A percentile compares a stretch with the other conserved stretches of the same genome.
Conservation (phyloP, 192 early-diverging fungal species). For the Phlyctochytrium planicorne region DNA sequence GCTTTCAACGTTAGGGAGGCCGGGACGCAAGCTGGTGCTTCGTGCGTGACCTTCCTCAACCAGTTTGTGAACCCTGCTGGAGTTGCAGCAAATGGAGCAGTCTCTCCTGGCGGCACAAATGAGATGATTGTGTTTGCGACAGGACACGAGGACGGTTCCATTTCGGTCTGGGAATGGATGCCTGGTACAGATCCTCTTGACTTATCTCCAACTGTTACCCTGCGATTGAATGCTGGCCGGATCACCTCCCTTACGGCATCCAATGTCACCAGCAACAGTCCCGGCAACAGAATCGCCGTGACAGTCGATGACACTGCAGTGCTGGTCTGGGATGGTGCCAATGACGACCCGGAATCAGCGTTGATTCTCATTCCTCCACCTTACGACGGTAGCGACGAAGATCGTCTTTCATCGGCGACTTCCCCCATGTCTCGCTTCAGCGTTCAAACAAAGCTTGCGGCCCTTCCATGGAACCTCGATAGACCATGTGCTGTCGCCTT, state of each 20-base stretch:
- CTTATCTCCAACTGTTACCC: conserved; percentile 15
- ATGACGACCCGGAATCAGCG: not conserved
- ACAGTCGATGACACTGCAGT: conserved; percentile 25
- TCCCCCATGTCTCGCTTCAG: not conserved
- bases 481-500: conserved; percentile 20
- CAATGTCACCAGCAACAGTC: conserved; percentile 10
- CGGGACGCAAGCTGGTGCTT: conserved; percentile 8
- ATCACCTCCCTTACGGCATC: conserved; percentile 23
- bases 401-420: not conserved
- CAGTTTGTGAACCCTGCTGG: conserved; percentile 1
- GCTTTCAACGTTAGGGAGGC: conserved; percentile 24
- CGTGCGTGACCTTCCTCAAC: conserved; percentile 21
- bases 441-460: not conserved
- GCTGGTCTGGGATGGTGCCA: conserved; percentile 26
- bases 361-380: conserved; percentile 18
- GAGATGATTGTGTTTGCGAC: conserved; percentile 28
- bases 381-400: not conserved
- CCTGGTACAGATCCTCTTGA: not conserved
- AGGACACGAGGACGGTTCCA: conserved; percentile 27
- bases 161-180: conserved; percentile 27
- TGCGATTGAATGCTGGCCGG: conserved; percentile 15
- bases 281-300: conserved; percentile 15
- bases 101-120: conserved; percentile 2
- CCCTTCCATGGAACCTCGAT: conserved; percentile 21
- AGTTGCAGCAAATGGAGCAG: conserved; percentile 10